Base-by-base conservation (phyloP, 164 flowering plant genomes). In the Taxillus chinensis region DNA sequence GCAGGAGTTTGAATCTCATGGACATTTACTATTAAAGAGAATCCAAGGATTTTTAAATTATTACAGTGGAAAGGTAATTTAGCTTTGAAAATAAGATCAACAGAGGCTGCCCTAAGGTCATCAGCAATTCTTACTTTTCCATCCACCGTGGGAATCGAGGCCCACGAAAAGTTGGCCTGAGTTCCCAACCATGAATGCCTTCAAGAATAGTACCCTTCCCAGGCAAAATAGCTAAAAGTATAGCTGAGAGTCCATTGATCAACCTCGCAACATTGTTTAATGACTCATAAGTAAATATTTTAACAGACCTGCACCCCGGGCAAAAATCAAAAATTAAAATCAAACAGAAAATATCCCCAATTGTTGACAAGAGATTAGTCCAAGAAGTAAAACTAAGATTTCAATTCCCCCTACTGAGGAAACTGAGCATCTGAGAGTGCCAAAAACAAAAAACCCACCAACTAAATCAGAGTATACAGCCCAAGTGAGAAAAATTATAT, bases 171-270 rank as follows among this genome's bases (percentile, higher is more conserved):
- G 89, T 80, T 39, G 97, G 99, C 68, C 87, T 81, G 46, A 95
- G 96, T 80, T 95, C 99, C 99, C 99, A 95, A 39, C 99, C 99
- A 75, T 91, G 91, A 55, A 91, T 71, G 52, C 95, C 92, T 77
- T 95, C 96, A 60, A 95, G 89, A 64, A 95, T 81, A 53, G 64
- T 62, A 62, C 87, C 75, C 79, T 95, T 89, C 64, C 96, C 96
- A 1, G 97, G 99, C 70, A 95, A 70, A 64, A 95, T 6, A 37
- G 93, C 67, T 80, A 95, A 74, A 45, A 95, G 55, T 59, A 95
- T 75, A 2, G 98, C 96, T 39, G 98, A 91, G 1, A 86, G 59
- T 53, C 96, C 98, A 86, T 95, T 95, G 50, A 95, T 91, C 13
- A 91, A 51, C 78, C 96, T 95, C 59, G 73, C 93, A 60, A 89